Conservation (phyloP, 345 rosid genomes). For the Cardamine occulta region DNA sequence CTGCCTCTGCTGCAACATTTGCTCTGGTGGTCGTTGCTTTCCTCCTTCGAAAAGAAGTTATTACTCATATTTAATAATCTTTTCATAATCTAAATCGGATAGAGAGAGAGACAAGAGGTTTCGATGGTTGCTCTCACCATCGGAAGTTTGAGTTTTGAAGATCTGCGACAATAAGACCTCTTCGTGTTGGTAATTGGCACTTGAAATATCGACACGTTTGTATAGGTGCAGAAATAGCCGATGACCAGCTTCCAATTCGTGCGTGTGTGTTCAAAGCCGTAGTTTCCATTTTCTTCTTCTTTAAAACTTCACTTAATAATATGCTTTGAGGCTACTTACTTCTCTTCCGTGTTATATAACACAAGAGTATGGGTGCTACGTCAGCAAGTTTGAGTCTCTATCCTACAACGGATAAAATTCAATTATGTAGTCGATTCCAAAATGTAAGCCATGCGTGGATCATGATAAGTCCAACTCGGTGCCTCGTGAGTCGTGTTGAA, state of each 20-base stretch:
- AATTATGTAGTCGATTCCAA: constrained; percentile 11
- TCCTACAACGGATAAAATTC: not conserved
- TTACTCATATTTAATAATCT: not conserved
- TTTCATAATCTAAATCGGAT: not conserved
- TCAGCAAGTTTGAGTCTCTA: constrained; percentile 25
- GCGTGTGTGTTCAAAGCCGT: constrained; percentile 9
- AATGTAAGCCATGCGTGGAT: constrained; percentile 36
- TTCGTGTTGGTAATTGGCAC: constrained; percentile 18
- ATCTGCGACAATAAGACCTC: constrained; percentile 4
- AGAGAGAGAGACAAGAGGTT: not conserved
- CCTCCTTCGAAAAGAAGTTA: constrained; percentile 23
- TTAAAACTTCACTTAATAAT: not conserved
- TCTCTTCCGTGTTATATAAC: not conserved
- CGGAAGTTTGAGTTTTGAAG: constrained; percentile 38
- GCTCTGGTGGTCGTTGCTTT: constrained; percentile 34
- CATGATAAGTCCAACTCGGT: constrained; percentile 33
- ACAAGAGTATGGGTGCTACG: constrained; percentile 42
- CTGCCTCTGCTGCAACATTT: constrained; percentile 48
- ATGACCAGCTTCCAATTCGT: constrained; percentile 39
- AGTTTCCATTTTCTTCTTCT: constrained; percentile 35
- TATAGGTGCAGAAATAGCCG: constrained; percentile 19
- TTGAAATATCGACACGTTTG: constrained; percentile 13
- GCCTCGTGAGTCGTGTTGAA: constrained; percentile 41
- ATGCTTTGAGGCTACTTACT: constrained; percentile 11
- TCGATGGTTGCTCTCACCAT: constrained; percentile 28